Base-by-base conservation (phyloP, 2,329 filamentous ascomycete species). In the Neodidymelliopsis sp. region DNA sequence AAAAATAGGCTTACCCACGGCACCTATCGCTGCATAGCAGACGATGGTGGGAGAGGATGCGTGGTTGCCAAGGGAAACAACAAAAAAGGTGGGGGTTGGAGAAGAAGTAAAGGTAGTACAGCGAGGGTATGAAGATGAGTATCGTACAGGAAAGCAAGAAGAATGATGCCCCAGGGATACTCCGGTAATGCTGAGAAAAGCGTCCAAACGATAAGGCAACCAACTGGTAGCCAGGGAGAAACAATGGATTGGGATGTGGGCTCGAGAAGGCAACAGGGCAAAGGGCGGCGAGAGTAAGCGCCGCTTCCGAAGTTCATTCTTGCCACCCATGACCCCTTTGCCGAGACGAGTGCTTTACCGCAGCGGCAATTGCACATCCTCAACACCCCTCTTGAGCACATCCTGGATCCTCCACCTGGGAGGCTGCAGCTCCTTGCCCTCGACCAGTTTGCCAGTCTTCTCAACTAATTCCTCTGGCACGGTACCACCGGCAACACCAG, bases 401-500 rank as follows among this genome's bases (percentile, higher is more conserved):
- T 90, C 88, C 57, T 90, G 83, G 13, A 92, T 73, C 55, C 80
- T 81, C 92, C 92, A 97, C 60, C 92, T 81, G 9, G 92, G 92
- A 44, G 90, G 84, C 29, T 74, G 79, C 40, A 84, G 63, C n/a
- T 73, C 66, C 53, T 77, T 75, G 19, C 74, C 72, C 70, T 59
- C 79, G 75, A 49, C 76, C 75, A 44, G 76, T 77, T 24, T 65
- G 85, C 35, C 36, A 4, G 27, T 48, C 48, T 56, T 59, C 73
- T 95, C 89, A 70, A 87, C 85, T 67, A 93, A 85, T 25, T 89
- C 87, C 3, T 93, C 80, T 7, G 89, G 87, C 38, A 90, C 84
- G 27, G 89, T 84, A 48, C 94, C 94, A 57, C 94, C 94, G 10
- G 94, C 93, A 65, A 97, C 85, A 60, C 94, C 94, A 11, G 90